Percentiles rank a stretch among this genome's conserved stretches.
Conservation (phyloP, 192 early-diverging fungal genomes). For the Coemansia sp. region DNA sequence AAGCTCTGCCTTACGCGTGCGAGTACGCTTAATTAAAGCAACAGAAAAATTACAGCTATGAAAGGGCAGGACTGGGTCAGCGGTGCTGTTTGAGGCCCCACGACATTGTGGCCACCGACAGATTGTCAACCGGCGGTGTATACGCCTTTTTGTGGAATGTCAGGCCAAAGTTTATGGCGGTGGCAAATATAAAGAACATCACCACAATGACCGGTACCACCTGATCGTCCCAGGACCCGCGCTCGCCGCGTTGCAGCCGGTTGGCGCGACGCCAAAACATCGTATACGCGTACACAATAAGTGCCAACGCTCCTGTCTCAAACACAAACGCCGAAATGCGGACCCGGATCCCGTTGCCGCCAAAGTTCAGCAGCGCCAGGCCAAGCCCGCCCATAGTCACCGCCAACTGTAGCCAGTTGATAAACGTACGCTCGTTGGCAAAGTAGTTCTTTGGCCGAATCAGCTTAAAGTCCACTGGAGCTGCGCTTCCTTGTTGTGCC, state of each 20-base stretch:
- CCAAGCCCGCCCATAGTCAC: constrained; percentile 65
- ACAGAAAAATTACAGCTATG: not conserved
- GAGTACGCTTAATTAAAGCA: not conserved
- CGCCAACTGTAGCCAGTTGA: constrained; percentile 77
- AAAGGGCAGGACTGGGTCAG: not conserved
- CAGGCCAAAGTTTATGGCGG: constrained; percentile 57
- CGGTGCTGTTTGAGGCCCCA: constrained; percentile 28
- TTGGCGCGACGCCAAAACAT: constrained; percentile 53
- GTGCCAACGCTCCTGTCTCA: constrained; percentile 45
- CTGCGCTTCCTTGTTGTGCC: constrained; percentile 16
- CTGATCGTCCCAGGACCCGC: constrained; percentile 54
- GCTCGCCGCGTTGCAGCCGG: constrained; percentile 48
- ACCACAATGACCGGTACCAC: constrained; percentile 48
- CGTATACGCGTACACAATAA: constrained; percentile 53
- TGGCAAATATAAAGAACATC: constrained; percentile 51
- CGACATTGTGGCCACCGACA: constrained; percentile 61
- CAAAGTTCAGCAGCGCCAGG: constrained; percentile 69
- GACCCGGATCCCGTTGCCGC: constrained; percentile 45
- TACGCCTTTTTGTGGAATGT: constrained; percentile 57
- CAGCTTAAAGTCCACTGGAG: constrained; percentile 48
- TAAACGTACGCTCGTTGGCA: constrained; percentile 87
- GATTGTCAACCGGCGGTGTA: constrained; percentile 43
- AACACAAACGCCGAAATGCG: constrained; percentile 55
- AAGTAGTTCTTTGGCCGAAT: constrained; percentile 75
- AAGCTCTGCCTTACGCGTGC: not conserved